Conservation (phyloP, 2,329 filamentous ascomycete species). For the Penicillium verrucosum region DNA sequence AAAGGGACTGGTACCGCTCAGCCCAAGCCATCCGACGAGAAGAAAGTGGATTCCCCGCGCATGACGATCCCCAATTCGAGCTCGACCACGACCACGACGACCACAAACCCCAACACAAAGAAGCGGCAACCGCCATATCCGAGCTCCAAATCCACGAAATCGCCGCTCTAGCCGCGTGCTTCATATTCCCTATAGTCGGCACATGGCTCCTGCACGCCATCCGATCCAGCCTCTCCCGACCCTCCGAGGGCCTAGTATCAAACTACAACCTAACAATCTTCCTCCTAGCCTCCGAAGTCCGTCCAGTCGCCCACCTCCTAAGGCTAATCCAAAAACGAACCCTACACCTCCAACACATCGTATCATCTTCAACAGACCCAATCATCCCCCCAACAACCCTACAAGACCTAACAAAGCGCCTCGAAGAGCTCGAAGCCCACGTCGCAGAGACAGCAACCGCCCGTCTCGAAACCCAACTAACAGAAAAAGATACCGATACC, state of each 20-base stretch:
- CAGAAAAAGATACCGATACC: neutral
- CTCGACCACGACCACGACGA: constrained; percentile 25
- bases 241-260: constrained; percentile 81
- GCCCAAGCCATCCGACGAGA: constrained; percentile 62
- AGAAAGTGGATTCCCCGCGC: constrained; percentile 32
- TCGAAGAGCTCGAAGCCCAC: constrained; percentile 67
- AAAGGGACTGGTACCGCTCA: constrained; percentile 70
- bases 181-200: constrained; percentile 72
- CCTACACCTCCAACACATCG: constrained; percentile 73
- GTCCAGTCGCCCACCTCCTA: constrained; percentile 76
- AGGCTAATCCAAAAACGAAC: constrained; percentile 76
- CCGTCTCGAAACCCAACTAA: constrained; percentile 10
- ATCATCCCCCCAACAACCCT: constrained; percentile 35
- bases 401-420: constrained; percentile 59
- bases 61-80: constrained; percentile 27
- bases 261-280: constrained; percentile 94
- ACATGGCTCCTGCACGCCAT: constrained; percentile 81
- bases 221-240: constrained; percentile 73
- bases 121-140: constrained; percentile 41
- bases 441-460: constrained; percentile 40
- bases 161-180: constrained; percentile 72
- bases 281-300: constrained; percentile 78
- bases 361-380: constrained; percentile 38
- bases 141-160: constrained; percentile 75
- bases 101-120: constrained; percentile 10